Evolutionary conservation across 2,329 filamentous ascomycete species (phyloP).

Genomic region (Fusarium anguioides): DNA sequence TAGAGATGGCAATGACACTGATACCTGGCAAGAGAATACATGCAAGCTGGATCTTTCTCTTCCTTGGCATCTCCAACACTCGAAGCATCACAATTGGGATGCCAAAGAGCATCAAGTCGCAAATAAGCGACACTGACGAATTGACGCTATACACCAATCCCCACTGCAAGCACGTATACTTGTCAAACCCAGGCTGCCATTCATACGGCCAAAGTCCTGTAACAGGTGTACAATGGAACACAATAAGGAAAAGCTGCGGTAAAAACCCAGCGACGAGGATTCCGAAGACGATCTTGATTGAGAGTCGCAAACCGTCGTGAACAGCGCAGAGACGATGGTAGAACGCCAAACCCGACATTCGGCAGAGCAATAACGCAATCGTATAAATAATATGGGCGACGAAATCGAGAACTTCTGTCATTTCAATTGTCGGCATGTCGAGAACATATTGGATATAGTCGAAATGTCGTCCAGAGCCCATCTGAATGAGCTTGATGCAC

Average conservation of each 20-base stretch:
- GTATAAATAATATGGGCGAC: conserved; percentile 64
- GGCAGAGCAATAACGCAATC: conserved; percentile 60
- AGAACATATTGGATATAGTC: conserved; percentile 61
- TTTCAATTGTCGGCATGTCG: conserved; percentile 52
- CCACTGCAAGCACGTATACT: conserved; percentile 61
- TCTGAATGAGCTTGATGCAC: conserved; percentile 56
- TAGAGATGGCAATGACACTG: conserved; percentile 62
- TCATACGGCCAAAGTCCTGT: conserved; percentile 64
- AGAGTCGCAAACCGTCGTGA: conserved; percentile 49
- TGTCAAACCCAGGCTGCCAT: conserved; percentile 54
- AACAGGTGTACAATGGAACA: conserved; percentile 63
- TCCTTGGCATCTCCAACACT: conserved; percentile 56
- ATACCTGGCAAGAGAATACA: conserved; percentile 61
- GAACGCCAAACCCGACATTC: conserved; percentile 63
- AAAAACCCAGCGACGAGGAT: conserved; percentile 57
- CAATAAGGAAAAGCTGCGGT: conserved; percentile 60
- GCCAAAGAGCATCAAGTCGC: conserved; percentile 62
- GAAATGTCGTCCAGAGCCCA: conserved; percentile 61
- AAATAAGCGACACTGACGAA: conserved; percentile 60
- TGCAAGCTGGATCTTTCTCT: conserved; percentile 59
- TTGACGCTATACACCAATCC: conserved; percentile 64
- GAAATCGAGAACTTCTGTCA: conserved; percentile 61
- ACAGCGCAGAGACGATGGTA: conserved; percentile 59
- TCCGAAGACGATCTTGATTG: conserved; percentile 51
- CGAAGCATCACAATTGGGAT: conserved; percentile 62